A percentile compares a stretch with the other conserved stretches of the same genome.
These are phyloP conservation scores for Aspergillus vadensis DNA, from an alignment of 2,329 filamentous ascomycete species.

Conservation along the genomic window DNA sequence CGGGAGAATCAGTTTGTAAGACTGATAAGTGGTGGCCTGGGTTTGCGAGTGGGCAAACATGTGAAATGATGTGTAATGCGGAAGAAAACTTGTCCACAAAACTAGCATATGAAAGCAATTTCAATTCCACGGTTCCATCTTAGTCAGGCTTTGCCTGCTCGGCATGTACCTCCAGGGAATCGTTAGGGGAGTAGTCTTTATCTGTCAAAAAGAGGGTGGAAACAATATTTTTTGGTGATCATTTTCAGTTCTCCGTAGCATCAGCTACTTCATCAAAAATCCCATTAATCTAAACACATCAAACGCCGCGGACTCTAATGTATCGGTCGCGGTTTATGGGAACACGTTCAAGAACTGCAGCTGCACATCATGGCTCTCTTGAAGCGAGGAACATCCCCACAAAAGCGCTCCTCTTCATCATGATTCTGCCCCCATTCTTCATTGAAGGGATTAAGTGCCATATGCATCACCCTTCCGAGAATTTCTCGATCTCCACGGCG, in stretches of 20 bases:
- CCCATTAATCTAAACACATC: neutral
- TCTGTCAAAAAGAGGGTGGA: neutral
- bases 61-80: conserved; percentile 26
- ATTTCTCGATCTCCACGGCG: conserved; percentile 79
- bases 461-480: conserved; percentile 74
- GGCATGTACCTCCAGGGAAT: neutral
- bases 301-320: neutral
- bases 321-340: neutral
- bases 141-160: neutral
- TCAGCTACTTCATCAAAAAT: too few species aligned
- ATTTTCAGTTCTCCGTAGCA: too few species aligned
- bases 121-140: neutral
- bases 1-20: conserved; percentile 18
- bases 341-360: conserved; percentile 71
- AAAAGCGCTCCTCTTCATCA: conserved; percentile 79
- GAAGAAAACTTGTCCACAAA: conserved; percentile 16
- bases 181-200: neutral
- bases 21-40: conserved; percentile 27
- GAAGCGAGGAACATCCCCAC: conserved; percentile 77
- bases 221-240: too few species aligned
- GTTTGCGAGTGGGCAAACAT: conserved; percentile 28
- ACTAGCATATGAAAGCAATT: conserved; percentile 3
- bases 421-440: conserved; percentile 65
- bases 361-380: conserved; percentile 88
- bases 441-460: conserved; percentile 81